A percentile compares a stretch with the other conserved stretches of the same genome.
Conservation (phyloP, 202 grass and related monocot species). For the Panicum virgatum region DNA sequence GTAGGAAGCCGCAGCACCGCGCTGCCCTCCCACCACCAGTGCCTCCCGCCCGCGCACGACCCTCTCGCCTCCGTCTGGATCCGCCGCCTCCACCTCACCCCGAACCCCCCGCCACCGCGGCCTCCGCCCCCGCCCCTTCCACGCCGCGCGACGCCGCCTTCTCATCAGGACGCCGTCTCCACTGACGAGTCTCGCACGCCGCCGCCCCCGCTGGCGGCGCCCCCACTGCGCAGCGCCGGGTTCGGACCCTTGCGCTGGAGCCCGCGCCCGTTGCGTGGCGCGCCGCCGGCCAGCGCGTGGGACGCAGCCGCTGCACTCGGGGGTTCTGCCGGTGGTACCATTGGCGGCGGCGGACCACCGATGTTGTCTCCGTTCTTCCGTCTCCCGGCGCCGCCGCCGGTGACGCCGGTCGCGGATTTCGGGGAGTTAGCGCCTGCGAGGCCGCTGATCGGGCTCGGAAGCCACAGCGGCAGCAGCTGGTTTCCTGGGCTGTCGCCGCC, state of each 20-base stretch:
- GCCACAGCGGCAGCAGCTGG: slow-evolving; percentile 2
- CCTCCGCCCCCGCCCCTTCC: not conserved
- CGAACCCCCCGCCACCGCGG: not conserved
- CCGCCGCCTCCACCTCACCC: slow-evolving; percentile 54
- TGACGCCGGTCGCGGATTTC: not conserved
- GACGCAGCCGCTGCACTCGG: not conserved
- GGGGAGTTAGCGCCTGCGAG: slow-evolving; percentile 11
- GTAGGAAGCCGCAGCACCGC: slow-evolving; percentile 43
- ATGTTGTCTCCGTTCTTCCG: slow-evolving; percentile 51
- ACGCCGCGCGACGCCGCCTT: not conserved
- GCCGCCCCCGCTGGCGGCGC: not conserved
- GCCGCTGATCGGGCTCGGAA: slow-evolving; percentile 2
- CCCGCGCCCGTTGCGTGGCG: slow-evolving; percentile 36
- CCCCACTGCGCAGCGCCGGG: slow-evolving; percentile 23
- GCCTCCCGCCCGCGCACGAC: slow-evolving; percentile 16
- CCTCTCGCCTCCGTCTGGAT: slow-evolving; percentile 64
- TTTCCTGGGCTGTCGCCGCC: slow-evolving; percentile 13
- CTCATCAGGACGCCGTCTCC: slow-evolving; percentile 30
- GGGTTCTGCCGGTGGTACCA: not conserved
- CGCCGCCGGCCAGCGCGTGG: slow-evolving; percentile 5
- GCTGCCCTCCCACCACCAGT: not conserved
- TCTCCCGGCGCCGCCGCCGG: slow-evolving; percentile 16
- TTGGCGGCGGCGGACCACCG: not conserved
- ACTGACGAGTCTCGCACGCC: slow-evolving; percentile 50
- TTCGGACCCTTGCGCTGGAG: slow-evolving; percentile 54